Evolutionary conservation across 352 stramenopile species (phyloP), one percentile per base, ranked within the genome.

Genomic region (Pythium periplocum): DNA sequence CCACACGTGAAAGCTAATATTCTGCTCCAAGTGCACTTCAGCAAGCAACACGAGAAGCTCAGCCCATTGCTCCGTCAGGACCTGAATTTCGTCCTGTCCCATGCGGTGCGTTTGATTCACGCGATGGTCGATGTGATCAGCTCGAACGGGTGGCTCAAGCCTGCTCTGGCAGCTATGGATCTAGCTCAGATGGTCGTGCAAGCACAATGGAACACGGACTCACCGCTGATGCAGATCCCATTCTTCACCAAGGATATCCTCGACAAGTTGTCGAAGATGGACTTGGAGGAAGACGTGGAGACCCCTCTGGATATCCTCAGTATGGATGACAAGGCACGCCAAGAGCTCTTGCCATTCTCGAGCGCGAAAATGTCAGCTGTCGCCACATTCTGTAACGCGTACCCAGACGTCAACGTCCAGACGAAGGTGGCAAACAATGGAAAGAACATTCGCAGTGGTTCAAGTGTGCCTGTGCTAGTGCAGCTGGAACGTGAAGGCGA

Each of bases 301-400:
- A 93, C 82, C 2, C 84, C 82, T 1, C 59, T 92, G 44, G 82
- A 95, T 62, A 87, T 95, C 35, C 53, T 93, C n/a, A 96, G 90
- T 53, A 84, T 98, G 64, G 93, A 98, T 30, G 93, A 98, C 69
- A 88, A 96, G 53, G 81, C 92, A 2, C 78, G 96, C 38, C 77
- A 80, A 48, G 76, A 97, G 57, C 64, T 98, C 38, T 72, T 99
- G 45, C 86, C 86, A 63, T 78, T 98, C 11, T 69, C 80, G 2
- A 85, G 93, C 9, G 60, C 66, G 55, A 86, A 98, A 64, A 97
- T 99, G 86, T 96, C 90, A 36, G 90, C 98, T 36, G 90, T 99
- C n/a, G 97, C 97, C 6, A 88, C 93, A 50, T 99, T 99, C 75
- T 99, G 97, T 75, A 99, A 99, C 68, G 82, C 90, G 50, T 99